Evolutionary conservation across 129 eudicot species (phyloP), one percentile per base, ranked within the genome.

Genomic region (Heracleum sosnowskyi): DNA sequence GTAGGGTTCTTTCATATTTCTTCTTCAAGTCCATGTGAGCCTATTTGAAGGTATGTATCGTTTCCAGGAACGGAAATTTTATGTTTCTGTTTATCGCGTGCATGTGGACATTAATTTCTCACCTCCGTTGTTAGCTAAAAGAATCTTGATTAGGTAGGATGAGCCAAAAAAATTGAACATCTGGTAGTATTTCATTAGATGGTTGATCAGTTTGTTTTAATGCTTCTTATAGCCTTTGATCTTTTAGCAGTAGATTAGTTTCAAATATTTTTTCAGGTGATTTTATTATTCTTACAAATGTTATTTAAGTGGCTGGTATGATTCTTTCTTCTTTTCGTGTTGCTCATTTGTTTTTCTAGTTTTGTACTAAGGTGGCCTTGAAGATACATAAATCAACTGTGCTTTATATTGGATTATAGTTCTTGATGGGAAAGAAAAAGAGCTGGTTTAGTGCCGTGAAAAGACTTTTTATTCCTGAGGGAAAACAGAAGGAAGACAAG

Each of bases 371-470:
- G 80, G 73, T 77, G 44, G 69, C n/a, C 20, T 69, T 47, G 81
- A 29, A 79, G 77, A 46, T 31, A 31, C 10, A 35, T 57, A 71
- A 71, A 47, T 55, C 7, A 2, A 35, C 66, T 69, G 83, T 40
- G n/a, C 28, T 57, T 36, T 33, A 20, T 29, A 74, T 51, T 73
- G 51, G 62, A 76, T 51, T 46, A 76, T 47, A 35, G 31, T 68
- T 70, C 45, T 28, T 15, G 18, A 89, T 93, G 98, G 91, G 90
- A 66, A 91, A 91, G 93, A 89, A 84, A 74, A 83, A 79, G 66
- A 36, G 83, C 69, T 93, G 92, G 95, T 79, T 85, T 81, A 73
- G 87, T 55, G 84, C 85, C 73, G 85, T 91, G 70, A 91, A 86
- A 76, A 86, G 89, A 76, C 77, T 93, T 24, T 83, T 93, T 78